Conservation (phyloP, 805 yeast species). For the Candida tibetensis region DNA sequence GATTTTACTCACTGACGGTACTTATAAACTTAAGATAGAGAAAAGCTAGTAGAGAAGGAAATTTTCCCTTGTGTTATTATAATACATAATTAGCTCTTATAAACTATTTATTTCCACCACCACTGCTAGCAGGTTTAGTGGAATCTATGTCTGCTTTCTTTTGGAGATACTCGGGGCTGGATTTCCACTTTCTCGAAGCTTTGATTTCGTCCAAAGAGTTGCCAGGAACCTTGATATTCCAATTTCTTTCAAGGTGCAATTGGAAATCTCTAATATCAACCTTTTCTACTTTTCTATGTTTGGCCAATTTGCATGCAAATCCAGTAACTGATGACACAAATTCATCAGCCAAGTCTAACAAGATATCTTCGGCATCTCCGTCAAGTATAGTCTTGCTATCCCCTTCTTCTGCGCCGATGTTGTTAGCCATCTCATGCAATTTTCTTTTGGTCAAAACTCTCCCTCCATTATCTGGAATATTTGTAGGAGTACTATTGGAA, state of each 20-base stretch:
- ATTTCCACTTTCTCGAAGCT: constrained; percentile 24
- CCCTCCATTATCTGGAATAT: constrained; percentile 25
- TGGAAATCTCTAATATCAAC: constrained; percentile 28
- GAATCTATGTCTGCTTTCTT: constrained; percentile 20
- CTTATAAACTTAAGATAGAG: constrained; percentile 28
- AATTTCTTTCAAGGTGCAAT: constrained; percentile 26
- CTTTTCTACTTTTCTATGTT: constrained; percentile 26
- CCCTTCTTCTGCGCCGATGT: constrained; percentile 28
- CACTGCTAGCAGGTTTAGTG: constrained; percentile 2
- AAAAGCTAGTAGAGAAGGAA: too few species aligned
- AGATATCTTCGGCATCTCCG: constrained; percentile 27
- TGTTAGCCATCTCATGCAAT: constrained; percentile 24
- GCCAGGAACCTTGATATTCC: constrained; percentile 28
- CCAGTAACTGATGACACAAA: constrained; percentile 26
- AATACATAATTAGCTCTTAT: neutral
- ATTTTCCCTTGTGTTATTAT: neutral
- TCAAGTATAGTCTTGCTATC: constrained; percentile 27
- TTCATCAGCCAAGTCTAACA: constrained; percentile 28
- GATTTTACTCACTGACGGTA: constrained; percentile 32
- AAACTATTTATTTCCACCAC: neutral
- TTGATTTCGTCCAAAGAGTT: constrained; percentile 24
- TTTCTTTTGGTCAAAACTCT: constrained; percentile 27
- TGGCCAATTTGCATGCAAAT: constrained; percentile 29
- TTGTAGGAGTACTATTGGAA: constrained; percentile 9
- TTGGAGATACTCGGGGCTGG: constrained; percentile 21